These are phyloP conservation scores for Colletotrichum horii DNA, from an alignment of 2,329 filamentous ascomycete species.

Conservation along the genomic window DNA sequence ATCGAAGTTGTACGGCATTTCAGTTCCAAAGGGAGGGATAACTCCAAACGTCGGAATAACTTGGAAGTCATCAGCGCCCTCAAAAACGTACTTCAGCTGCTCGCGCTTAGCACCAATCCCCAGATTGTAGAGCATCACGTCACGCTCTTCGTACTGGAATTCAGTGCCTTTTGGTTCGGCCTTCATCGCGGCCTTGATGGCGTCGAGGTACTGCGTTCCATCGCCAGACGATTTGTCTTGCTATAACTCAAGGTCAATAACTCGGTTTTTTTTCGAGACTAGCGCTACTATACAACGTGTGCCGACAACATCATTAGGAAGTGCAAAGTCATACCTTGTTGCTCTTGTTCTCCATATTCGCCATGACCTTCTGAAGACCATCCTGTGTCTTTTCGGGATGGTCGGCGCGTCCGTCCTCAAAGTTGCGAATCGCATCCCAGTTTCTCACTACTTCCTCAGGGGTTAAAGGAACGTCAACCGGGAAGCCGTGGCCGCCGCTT, in stretches of 20 bases:
- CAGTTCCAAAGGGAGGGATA: conserved; percentile 88
- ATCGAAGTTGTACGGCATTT: conserved; percentile 78
- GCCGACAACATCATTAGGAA: not conserved
- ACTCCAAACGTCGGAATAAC: conserved; percentile 95
- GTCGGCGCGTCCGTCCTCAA: conserved; percentile 86
- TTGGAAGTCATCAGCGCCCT: conserved; percentile 91
- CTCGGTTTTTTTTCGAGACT: conserved; percentile 23
- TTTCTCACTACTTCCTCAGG: conserved; percentile 82
- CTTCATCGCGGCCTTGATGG: conserved; percentile 78
- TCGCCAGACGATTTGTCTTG: conserved; percentile 11
- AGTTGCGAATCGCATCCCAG: conserved; percentile 82
- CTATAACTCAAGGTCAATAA: conserved; percentile 23
- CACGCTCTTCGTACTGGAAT: conserved; percentile 84
- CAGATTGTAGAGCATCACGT: conserved; percentile 94
- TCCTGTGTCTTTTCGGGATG: conserved; percentile 82
- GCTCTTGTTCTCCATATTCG: conserved; percentile 82
- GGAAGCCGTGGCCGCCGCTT: conserved; percentile 88
- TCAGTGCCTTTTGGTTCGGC: conserved; percentile 73
- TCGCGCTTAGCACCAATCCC: conserved; percentile 90
- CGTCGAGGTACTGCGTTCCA: conserved; percentile 65
- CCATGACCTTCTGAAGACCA: conserved; percentile 76
- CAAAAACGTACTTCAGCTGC: conserved; percentile 87
- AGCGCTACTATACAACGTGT: conserved; percentile 23
- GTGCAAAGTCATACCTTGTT: conserved; percentile 59
- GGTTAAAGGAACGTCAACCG: conserved; percentile 79